These are phyloP conservation scores for Saccharomycopsis javanensis DNA, from an alignment of 805 yeast genomes.

Conservation along the genomic window DNA sequence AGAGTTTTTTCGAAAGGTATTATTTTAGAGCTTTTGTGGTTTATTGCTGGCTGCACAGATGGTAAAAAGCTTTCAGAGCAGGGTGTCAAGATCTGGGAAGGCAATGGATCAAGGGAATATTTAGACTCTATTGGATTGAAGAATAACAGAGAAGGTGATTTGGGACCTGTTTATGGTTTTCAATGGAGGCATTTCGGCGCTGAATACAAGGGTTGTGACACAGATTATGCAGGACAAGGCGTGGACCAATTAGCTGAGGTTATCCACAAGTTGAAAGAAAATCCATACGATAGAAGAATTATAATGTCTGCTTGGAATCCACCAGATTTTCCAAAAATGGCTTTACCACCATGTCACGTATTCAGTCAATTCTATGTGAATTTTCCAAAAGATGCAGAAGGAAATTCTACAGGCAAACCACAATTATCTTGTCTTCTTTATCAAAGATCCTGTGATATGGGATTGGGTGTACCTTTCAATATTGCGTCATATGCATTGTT, in stretches of 20 bases:
- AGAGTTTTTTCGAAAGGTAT: slow-evolving; percentile 85
- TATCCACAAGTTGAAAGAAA: slow-evolving; percentile 67
- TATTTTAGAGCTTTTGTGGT: slow-evolving; percentile 87
- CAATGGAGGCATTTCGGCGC: slow-evolving; percentile 99
- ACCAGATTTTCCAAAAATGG: slow-evolving; percentile 88
- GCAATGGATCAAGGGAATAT: slow-evolving; percentile 90
- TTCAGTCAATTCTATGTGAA: slow-evolving; percentile 91
- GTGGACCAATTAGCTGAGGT: slow-evolving; percentile 80
- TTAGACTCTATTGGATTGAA: slow-evolving; percentile 74
- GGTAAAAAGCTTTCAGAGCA: slow-evolving; percentile 66
- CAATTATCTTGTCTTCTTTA: slow-evolving; percentile 79
- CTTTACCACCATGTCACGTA: slow-evolving; percentile 97
- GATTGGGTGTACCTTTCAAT: slow-evolving; percentile 97
- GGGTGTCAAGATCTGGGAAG: slow-evolving; percentile 98
- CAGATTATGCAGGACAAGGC: slow-evolving; percentile 82
- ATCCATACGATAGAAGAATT: slow-evolving; percentile 91
- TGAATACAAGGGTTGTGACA: slow-evolving; percentile 72
- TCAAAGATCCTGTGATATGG: slow-evolving; percentile 99
- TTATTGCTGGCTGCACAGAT: slow-evolving; percentile 81
- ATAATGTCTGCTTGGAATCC: slow-evolving; percentile 98
- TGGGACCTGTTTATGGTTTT: slow-evolving; percentile 98
- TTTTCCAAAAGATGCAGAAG: slow-evolving; percentile 44
- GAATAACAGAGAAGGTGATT: slow-evolving; percentile 80
- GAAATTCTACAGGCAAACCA: slow-evolving; percentile 34
- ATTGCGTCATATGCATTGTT: slow-evolving; percentile 93